phyloP scores from a whole-genome alignment of 2,329 filamentous ascomycete species.

The Incumbomyces lentus region DNA sequence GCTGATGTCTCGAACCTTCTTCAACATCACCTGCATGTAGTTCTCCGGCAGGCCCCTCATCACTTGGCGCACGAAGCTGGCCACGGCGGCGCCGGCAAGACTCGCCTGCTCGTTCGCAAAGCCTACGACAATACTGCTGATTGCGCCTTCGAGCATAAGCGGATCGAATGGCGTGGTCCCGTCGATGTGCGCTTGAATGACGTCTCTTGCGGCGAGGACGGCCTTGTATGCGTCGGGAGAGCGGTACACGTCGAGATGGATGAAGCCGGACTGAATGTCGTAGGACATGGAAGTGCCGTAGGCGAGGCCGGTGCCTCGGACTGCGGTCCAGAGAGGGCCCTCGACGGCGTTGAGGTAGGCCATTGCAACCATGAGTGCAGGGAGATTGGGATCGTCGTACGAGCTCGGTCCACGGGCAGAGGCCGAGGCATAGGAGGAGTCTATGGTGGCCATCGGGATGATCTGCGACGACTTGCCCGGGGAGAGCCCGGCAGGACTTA shows the following conservation, averaged over 20 bases:
- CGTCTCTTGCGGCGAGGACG: conserved; percentile 62
- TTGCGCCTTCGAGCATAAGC: conserved; percentile 75
- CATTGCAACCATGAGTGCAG: conserved; percentile 75
- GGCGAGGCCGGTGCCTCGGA: conserved; percentile 84
- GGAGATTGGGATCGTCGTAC: conserved; percentile 65
- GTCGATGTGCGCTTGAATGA: conserved; percentile 63
- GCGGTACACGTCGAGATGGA: conserved; percentile 80
- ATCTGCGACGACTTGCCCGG: conserved; percentile 69
- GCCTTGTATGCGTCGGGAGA: conserved; percentile 84
- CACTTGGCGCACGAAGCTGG: conserved; percentile 74
- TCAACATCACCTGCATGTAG: conserved; percentile 67
- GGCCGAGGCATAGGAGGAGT: conserved; percentile 79
- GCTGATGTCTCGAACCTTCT: conserved; percentile 63
- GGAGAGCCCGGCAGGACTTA: conserved; percentile 62
- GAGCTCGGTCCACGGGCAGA: conserved; percentile 64
- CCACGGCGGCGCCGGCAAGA: conserved; percentile 68
- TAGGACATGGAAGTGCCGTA: conserved; percentile 76
- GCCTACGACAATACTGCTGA: conserved; percentile 75
- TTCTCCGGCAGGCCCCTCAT: conserved; percentile 64
- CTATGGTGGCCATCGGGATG: conserved; percentile 81
- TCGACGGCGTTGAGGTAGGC: conserved; percentile 89
- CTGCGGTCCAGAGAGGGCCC: conserved; percentile 85
- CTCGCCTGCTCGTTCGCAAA: conserved; percentile 85
- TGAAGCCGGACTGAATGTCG: conserved; percentile 65
- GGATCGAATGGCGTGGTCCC: conserved; percentile 65